Base-by-base conservation (phyloP, 345 rosid species). In the Hibiscus syriacus region DNA sequence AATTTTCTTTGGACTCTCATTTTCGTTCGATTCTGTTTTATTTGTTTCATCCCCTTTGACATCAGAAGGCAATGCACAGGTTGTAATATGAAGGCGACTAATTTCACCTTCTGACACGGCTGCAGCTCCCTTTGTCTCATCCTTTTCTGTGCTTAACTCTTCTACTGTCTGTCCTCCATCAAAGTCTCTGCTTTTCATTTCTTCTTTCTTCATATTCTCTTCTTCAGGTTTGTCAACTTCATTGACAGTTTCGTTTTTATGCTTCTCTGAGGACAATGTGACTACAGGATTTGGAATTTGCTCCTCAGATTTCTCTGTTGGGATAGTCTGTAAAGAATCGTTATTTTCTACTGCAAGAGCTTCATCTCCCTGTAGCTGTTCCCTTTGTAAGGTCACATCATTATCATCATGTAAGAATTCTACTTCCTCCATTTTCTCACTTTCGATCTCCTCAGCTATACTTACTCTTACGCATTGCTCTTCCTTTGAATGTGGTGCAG, bases 241-340 rank as follows among this genome's bases (percentile, higher is more conserved):
- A 16, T 22, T 5, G n/a, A 39, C 11, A 1, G 27, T 61, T 61
- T 39, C 17, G 16, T 22, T 17, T 27, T 61, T 22, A 38, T 38
- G 27, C 9, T 61, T 49, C 29, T 61, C 39, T 4, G 22, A 39
- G 20, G 19, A 17, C 49, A 62, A 39, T 62, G 66, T 13, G 43
- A 27, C 17, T 14, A 14, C 20, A 16, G 68, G 53, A 30, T 30
- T 67, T 19, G 76, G 64, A 29, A 72, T 66, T 71, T 34, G 67
- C 73, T 66, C 79, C 71, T 77, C 68, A 52, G 73, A 63, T 58
- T 60, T 74, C 69, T 75, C 76, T 32, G 70, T 66, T 66, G 77
- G 70, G 45, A 72, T 54, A 68, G 43, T 64, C 39, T 76, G 71
- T 41, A 30, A 38, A 49, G 36, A 64, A 29, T 38, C 63, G 36